Conservation (phyloP, 306 rosid species). For the Herpetospermum pedunculosum region DNA sequence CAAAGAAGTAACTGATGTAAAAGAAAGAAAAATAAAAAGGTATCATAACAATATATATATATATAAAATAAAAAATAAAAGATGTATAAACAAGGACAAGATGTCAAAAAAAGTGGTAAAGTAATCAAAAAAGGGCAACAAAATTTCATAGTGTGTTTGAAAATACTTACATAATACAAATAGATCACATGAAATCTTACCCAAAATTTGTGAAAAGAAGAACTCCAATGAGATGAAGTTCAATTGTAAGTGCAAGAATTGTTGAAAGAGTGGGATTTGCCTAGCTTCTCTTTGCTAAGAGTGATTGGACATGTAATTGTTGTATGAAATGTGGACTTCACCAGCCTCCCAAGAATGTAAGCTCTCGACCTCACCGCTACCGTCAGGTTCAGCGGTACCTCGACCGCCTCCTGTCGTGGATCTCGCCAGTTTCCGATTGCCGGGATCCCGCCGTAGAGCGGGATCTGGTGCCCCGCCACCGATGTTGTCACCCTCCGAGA, state of each 20-base stretch:
- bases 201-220: neutral
- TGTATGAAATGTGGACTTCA: conserved; percentile 59
- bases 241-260: conserved; percentile 47
- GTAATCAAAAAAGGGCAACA: neutral
- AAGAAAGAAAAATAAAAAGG: no score
- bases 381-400: conserved; percentile 59
- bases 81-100: neutral
- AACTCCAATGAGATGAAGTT: neutral
- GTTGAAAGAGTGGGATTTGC: conserved; percentile 40
- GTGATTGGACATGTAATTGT: conserved; percentile 56
- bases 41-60: neutral
- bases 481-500: conserved; percentile 28
- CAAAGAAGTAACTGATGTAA: neutral
- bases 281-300: conserved; percentile 48
- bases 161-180: neutral
- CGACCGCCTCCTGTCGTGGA: conserved; percentile 16
- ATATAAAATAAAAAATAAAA: no score
- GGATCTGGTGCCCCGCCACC: conserved; percentile 56
- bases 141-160: neutral
- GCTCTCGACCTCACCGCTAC: conserved; percentile 75
- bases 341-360: conserved; percentile 59
- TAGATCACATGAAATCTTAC: neutral
- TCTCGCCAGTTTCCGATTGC: conserved; percentile 21
- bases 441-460: conserved; percentile 68
- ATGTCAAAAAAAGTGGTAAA: neutral